Conservation (phyloP, 2,329 filamentous ascomycete species). For the Nannizziopsis barbatae region DNA sequence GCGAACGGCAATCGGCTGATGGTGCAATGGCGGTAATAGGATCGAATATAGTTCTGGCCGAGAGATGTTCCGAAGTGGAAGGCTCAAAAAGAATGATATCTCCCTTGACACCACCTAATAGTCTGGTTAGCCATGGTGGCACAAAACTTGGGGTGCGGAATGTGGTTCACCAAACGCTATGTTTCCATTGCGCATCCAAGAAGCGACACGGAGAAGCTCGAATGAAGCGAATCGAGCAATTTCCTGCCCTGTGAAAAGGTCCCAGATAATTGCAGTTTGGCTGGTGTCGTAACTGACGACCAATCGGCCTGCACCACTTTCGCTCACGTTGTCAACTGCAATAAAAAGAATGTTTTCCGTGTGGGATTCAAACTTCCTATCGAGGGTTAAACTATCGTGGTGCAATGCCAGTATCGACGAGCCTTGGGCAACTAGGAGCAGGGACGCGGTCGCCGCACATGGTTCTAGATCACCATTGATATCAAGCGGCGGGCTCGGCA, state of each 20-base stretch:
- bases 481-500: constrained; percentile 19
- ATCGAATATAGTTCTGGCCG: constrained; percentile 83
- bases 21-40: constrained; percentile 90
- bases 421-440: constrained; percentile 80
- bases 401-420: constrained; percentile 75
- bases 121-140: not conserved
- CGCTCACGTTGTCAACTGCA: constrained; percentile 82
- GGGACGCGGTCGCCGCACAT: constrained; percentile 78
- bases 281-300: constrained; percentile 89
- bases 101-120: constrained; percentile 74
- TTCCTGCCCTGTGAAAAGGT: constrained; percentile 82
- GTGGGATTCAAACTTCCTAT: constrained; percentile 74
- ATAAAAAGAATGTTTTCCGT: constrained; percentile 72
- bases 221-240: constrained; percentile 87
- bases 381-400: constrained; percentile 83
- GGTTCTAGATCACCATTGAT: constrained; percentile 57
- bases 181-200: constrained; percentile 96
- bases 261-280: constrained; percentile 92
- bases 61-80: constrained; percentile 82
- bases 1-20: constrained; percentile 78
- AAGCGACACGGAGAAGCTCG: constrained; percentile 68
- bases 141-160: not conserved
- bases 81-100: constrained; percentile 93
- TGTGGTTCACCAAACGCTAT: constrained; percentile 70
- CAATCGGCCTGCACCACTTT: constrained; percentile 68